A percentile compares a stretch with the other conserved stretches of the same genome.
Evolutionary conservation across 176 grass and related monocot species (phyloP).

Genomic region (Carex cristatella): DNA sequence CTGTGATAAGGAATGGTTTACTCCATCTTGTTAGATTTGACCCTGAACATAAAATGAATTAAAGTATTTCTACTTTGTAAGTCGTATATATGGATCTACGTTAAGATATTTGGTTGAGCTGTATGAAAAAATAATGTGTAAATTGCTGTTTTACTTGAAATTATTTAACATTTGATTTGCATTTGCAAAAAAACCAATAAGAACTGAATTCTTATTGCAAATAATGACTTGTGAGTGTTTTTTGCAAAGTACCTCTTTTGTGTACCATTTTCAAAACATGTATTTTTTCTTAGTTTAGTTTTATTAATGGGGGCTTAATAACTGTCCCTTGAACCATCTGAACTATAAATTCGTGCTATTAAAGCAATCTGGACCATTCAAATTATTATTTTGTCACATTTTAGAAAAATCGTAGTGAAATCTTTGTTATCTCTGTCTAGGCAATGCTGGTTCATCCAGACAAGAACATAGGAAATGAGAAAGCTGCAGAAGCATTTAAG

Average conservation of each 20-base stretch:
- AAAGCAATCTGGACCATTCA: background rate
- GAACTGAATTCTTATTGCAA: background rate
- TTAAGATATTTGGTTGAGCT: background rate
- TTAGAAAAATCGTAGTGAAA: slow-evolving; percentile 9
- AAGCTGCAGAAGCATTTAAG: slow-evolving; percentile 99
- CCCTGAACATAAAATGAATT: background rate
- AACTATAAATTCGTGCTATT: background rate
- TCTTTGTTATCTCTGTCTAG: slow-evolving; percentile 57
- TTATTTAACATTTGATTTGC: background rate
- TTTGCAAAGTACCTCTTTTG: background rate
- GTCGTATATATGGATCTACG: background rate
- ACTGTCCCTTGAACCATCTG: background rate
- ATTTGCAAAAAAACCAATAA: background rate
- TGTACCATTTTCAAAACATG: background rate
- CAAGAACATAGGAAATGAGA: slow-evolving; percentile 99
- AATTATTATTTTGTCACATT: background rate
- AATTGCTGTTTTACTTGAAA: background rate
- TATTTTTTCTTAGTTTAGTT: background rate
- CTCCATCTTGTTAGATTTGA: background rate
- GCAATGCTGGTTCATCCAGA: slow-evolving; percentile 99
- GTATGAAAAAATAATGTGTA: background rate
- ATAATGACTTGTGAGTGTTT: background rate
- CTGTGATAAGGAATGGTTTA: background rate
- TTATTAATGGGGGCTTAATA: background rate
- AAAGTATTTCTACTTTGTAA: background rate